A percentile compares a stretch with the other conserved stretches of the same genome.
These are phyloP conservation scores for Diaporthe sp. DNA, from an alignment of 2,329 filamentous ascomycete species.

Conservation along the genomic window DNA sequence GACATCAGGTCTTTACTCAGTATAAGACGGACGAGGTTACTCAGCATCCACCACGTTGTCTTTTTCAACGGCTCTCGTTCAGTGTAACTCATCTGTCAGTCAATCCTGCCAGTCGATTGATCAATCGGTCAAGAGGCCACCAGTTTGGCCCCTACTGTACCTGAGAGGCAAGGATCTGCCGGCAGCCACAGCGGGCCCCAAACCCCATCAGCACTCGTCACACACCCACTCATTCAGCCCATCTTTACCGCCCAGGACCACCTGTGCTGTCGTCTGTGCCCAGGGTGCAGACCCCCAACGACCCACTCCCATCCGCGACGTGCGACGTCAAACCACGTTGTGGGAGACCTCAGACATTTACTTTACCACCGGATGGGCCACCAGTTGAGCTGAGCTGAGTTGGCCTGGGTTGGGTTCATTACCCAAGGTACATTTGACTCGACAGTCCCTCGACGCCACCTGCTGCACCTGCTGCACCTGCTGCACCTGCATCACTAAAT, in stretches of 20 bases:
- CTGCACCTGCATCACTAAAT: neutral
- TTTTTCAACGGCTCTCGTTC: neutral
- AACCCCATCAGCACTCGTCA: constrained; percentile 22
- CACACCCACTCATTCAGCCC: constrained; percentile 13
- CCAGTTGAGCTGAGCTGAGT: constrained; percentile 18
- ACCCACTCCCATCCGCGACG: constrained; percentile 2
- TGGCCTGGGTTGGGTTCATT: neutral
- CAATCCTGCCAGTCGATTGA: neutral
- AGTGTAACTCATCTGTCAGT: neutral
- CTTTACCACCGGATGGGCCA: constrained; percentile 4
- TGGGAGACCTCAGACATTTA: constrained; percentile 18
- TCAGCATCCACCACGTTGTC: neutral
- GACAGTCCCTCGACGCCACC: constrained; percentile 1
- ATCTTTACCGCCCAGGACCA: constrained; percentile 12
- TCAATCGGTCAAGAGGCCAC: neutral
- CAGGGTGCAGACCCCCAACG: constrained; percentile 7
- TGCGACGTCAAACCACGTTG: constrained; percentile 31
- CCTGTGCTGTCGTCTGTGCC: neutral
- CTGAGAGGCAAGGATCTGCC: neutral
- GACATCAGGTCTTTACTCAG: neutral
- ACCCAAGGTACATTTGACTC: constrained; percentile 9
- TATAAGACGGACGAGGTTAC: neutral
- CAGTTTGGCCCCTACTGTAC: neutral
- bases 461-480: neutral
- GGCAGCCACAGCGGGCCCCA: constrained; percentile 25